Percentiles rank a stretch among this genome's conserved stretches.
phyloP scores from a whole-genome alignment of 768 basidiomycete species.

The Calocybe cyanea region DNA sequence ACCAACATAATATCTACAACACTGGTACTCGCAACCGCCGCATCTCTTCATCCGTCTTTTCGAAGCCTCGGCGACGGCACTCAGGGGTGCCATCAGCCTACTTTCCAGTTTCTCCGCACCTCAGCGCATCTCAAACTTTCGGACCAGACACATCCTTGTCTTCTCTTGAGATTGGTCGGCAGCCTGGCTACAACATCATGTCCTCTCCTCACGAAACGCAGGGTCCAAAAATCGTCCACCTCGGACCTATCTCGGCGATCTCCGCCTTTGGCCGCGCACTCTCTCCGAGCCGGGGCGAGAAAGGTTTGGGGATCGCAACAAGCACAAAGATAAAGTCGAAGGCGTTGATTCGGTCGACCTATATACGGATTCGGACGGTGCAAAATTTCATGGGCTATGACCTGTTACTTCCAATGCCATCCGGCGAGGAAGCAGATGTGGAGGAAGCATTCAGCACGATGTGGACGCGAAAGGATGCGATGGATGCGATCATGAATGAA shows the following conservation, averaged over 20 bases:
- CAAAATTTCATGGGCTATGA: conserved; percentile 65
- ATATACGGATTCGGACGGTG: conserved; percentile 56
- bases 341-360: conserved; percentile 53
- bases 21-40: conserved; percentile 32
- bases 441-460: conserved; percentile 34
- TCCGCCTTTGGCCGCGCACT: conserved; percentile 29
- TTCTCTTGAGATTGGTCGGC: conserved; percentile 26
- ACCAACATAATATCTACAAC: conserved; percentile 19
- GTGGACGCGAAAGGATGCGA: conserved; percentile 53
- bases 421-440: conserved; percentile 22
- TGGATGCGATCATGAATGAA: conserved; percentile 51
- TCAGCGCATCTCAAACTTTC: conserved; percentile 31
- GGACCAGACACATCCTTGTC: conserved; percentile 16
- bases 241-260: conserved; percentile 47
- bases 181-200: conserved; percentile 38
- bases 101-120: conserved; percentile 45
- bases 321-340: conserved; percentile 46
- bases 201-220: conserved; percentile 30
- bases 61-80: conserved; percentile 48
- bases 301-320: conserved; percentile 24
- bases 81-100: conserved; percentile 43
- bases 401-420: conserved; percentile 46
- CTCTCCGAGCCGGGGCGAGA: conserved; percentile 24
- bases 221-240: conserved; percentile 54
- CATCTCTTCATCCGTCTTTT: conserved; percentile 50